Evolutionary conservation across 208 protist species (phyloP).

Genomic region (Trichomonas gallinae): DNA sequence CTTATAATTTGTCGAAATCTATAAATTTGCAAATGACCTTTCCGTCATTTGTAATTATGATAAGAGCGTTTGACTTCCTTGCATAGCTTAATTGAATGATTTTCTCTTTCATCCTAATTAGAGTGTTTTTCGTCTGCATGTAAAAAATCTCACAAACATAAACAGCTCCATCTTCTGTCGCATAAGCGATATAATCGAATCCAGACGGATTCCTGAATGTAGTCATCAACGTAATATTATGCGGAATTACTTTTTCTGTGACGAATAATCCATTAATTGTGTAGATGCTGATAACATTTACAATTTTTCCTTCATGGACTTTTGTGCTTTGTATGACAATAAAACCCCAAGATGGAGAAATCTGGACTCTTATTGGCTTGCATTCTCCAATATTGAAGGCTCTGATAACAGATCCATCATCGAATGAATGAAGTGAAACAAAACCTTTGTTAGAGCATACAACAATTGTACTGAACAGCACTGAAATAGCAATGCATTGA

Average conservation of each 20-base stretch:
- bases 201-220: background rate
- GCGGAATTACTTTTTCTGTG: background rate
- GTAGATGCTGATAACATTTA: background rate
- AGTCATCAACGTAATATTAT: background rate
- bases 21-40: too few relatives aligned
- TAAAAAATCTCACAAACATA: too few relatives aligned
- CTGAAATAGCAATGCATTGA: background rate
- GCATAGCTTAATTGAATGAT: too few relatives aligned
- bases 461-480: background rate
- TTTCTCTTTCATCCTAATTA: too few relatives aligned
- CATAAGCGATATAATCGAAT: background rate
- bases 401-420: background rate
- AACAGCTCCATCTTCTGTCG: background rate
- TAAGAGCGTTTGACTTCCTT: too few relatives aligned
- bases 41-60: too few relatives aligned
- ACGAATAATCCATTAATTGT: background rate
- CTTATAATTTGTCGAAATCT: too few relatives aligned
- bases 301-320: background rate
- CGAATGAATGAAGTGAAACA: background rate
- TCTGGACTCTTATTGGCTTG: background rate
- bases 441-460: background rate
- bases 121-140: too few relatives aligned
- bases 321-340: background rate
- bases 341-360: background rate
- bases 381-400: background rate